Evolutionary conservation across 1,284 basidiomycete genomes (phyloP).

Genomic region (Rhodotorula mucilaginosa): DNA sequence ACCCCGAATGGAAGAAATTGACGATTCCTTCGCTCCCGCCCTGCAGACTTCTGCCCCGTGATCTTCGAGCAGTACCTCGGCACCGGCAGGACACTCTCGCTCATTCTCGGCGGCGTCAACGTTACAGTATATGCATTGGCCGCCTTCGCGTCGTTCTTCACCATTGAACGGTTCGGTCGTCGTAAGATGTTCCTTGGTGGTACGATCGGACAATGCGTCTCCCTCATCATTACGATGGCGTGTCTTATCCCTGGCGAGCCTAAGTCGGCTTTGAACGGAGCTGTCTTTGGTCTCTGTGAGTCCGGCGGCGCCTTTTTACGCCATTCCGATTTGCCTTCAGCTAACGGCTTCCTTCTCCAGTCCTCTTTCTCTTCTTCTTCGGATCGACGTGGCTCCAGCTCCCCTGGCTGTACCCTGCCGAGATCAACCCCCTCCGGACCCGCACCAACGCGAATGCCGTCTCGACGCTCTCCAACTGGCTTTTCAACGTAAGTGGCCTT

Average conservation of each 20-base stretch:
- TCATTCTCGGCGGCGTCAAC: slow-evolving; percentile 49
- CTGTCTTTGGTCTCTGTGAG: slow-evolving; percentile 53
- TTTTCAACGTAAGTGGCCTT: slow-evolving; percentile 7
- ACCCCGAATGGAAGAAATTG: background rate
- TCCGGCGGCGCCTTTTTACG: slow-evolving; percentile 44
- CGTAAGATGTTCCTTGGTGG: slow-evolving; percentile 55
- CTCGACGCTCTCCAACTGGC: slow-evolving; percentile 54
- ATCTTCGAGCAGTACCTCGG: slow-evolving; percentile 53
- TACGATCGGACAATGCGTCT: slow-evolving; percentile 50
- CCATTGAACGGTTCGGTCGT: slow-evolving; percentile 55
- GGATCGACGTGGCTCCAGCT: slow-evolving; percentile 52
- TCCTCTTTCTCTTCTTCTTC: slow-evolving; percentile 54
- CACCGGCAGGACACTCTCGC: slow-evolving; percentile 48
- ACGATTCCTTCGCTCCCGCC: slow-evolving; percentile 43
- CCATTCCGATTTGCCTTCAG: background rate
- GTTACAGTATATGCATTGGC: slow-evolving; percentile 51
- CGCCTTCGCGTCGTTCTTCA: slow-evolving; percentile 52
- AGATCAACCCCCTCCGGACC: slow-evolving; percentile 57
- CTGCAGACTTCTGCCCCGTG: slow-evolving; percentile 45
- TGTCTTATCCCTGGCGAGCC: slow-evolving; percentile 43
- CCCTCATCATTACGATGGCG: slow-evolving; percentile 56
- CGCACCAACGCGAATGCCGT: slow-evolving; percentile 57
- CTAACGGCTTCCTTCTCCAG: slow-evolving; percentile 31
- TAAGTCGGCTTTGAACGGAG: slow-evolving; percentile 37
- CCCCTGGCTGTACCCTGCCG: slow-evolving; percentile 50